Evolutionary conservation across 768 basidiomycete genomes (phyloP), one percentile per base, ranked within the genome.

Genomic region (Lactifluus piperatus): DNA sequence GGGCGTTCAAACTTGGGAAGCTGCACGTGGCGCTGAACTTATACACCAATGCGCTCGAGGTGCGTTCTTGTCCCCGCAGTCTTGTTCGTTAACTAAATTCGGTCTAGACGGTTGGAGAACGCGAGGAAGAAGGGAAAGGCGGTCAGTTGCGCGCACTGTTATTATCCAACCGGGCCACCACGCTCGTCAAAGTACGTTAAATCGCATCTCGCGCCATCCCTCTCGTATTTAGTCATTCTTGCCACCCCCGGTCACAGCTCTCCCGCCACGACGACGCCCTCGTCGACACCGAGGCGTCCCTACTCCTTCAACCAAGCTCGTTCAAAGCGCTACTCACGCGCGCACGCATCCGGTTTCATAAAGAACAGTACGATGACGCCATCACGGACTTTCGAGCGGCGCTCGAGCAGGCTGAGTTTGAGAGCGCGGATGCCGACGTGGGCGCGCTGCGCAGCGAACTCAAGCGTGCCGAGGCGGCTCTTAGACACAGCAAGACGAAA

Each of bases 281-380:
- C 24, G 70, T 69, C 37, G 91, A 93, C 67, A 86, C 84, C 1
- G 79, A 85, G 47, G 77, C 77, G 11, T 89, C 88, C 9, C 79
- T 94, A 16, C 58, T 66, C 5, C 77, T 92, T 43, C 68, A 77
- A 54, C 79, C 86, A 0, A 74, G 76, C 41, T 85, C 87, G 8
- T 93, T 87, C 79, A 94, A 94, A 72, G 90, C 89, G 4, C 75
- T 90, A 41, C 86, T 92, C 47, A 93, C 92, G 7, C 85, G 91
- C 37, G 92, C 90, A 11, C 83, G 92, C 4, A 85, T 91, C 52
- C 68, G 87, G 64, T 76, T 92, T 7, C 78, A 85, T 67, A 76
- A 87, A 34, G 90, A 93, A 67, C 79, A 83, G 49, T 91, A 78
- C 68, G 89, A 93, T 27, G 74, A 76, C 1, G 77, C 85, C 22